Evolutionary conservation across 148 eudicot genomes (phyloP), one percentile per base, ranked within the genome.

Genomic region (Heliamphora exappendiculata): DNA sequence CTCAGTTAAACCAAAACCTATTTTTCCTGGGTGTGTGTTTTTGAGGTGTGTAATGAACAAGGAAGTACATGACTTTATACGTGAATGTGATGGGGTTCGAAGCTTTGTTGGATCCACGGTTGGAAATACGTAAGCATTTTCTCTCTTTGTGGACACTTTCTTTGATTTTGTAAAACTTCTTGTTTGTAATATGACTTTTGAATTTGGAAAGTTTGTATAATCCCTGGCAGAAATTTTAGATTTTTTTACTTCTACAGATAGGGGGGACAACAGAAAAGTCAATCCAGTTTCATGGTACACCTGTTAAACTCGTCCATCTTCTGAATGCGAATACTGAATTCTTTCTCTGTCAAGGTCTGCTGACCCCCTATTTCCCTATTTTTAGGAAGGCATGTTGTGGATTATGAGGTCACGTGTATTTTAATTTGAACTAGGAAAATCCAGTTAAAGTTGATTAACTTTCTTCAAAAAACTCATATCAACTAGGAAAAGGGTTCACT

Each of bases 101-200:
- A 97, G 97, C 62, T 96, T 96, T 79, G 67, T 91, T 76, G 97
- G 94, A 77, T 84, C 86, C 62, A 90, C 80, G 86, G 98, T 91
- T 54, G 98, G 97, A 82, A 96, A 93, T 86, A 88, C 86, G 97
- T 96, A 91, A 86, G 98, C 81, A 55, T 77, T 78, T 41, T 36
- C 17, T 49, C 79, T 72, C 79, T 70, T 77, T 49, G 51, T 22
- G 2, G 44, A 59, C 49, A 29, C 53, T 17, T 22, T 54, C 31
- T 53, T 49, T 58, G 47, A 72, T 50, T 24, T 62, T 64, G 13
- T 81, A 34, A 26, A 68, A 8, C 49, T 33, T 8, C 44, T 75
- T 62, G 57, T 45, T 60, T 28, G 20, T 19, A 75, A 45, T 31
- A 22, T 63, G 19, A 11, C 37, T 24, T 26, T 60, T 73, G 19